A percentile compares a stretch with the other conserved stretches of the same genome.
Evolutionary conservation across 129 eudicot genomes (phyloP).

Genomic region (Chrysanthemum seticuspe): DNA sequence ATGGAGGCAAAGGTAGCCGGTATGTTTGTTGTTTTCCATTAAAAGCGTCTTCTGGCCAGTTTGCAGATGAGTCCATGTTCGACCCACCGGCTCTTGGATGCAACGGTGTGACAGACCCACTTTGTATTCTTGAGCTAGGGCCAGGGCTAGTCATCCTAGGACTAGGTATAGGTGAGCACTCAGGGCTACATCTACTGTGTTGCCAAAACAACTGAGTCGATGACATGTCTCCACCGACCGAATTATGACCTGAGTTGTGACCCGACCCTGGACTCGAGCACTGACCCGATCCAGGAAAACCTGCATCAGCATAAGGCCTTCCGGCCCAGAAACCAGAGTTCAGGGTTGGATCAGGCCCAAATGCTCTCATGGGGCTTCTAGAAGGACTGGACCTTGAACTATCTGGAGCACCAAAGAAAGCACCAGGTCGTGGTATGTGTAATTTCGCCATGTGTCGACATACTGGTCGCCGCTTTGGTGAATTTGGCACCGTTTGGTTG

Average conservation of each 20-base stretch:
- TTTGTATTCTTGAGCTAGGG: constrained; percentile 52
- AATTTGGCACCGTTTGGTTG: constrained; percentile 35
- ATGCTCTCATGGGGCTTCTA: constrained; percentile 54
- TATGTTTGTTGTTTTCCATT: constrained; percentile 46
- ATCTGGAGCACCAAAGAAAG: constrained; percentile 55
- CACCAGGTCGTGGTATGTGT: constrained; percentile 48
- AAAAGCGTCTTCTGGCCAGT: constrained; percentile 39
- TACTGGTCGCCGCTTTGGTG: constrained; percentile 36
- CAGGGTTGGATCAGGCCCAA: constrained; percentile 35
- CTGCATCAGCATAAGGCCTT: constrained; percentile 32
- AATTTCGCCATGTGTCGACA: constrained; percentile 38
- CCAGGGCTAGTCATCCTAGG: constrained; percentile 73
- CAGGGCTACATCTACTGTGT: constrained; percentile 60
- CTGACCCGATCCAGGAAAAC: constrained; percentile 51
- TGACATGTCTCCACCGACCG: constrained; percentile 56
- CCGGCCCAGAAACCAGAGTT: constrained; percentile 43
- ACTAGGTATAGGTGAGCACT: constrained; percentile 66
- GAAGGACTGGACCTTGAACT: constrained; percentile 67
- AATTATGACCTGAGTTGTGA: constrained; percentile 57
- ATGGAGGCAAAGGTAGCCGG: constrained; percentile 59
- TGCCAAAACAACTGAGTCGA: constrained; percentile 39
- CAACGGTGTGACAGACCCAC: constrained; percentile 61
- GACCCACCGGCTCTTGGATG: constrained; percentile 50
- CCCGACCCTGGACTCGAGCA: constrained; percentile 74
- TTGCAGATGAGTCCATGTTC: constrained; percentile 28